These are phyloP conservation scores for Artemisia tridentata DNA, from an alignment of 129 eudicot genomes.

Conservation along the genomic window DNA sequence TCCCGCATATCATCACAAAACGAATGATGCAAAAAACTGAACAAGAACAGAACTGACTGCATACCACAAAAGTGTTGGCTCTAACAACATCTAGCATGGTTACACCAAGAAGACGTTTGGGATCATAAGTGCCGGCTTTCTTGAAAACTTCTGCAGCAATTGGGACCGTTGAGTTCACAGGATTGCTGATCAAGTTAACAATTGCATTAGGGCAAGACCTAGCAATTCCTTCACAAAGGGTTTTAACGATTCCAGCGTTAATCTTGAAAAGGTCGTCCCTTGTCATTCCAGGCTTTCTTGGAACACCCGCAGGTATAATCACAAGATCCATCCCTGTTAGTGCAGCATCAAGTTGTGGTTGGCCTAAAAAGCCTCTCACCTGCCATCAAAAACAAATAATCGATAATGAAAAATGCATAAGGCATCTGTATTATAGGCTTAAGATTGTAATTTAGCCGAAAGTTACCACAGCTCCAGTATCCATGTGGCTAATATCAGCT, in stretches of 20 bases:
- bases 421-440: background rate
- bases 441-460: background rate
- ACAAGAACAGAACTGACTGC: conserved; percentile 21
- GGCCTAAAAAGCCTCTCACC: conserved; percentile 89
- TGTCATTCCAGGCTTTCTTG: conserved; percentile 99
- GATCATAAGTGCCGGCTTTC: conserved; percentile 93
- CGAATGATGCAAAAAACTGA: background rate
- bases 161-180: conserved; percentile 97
- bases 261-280: conserved; percentile 95
- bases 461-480: conserved; percentile 90
- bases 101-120: conserved; percentile 81
- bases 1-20: background rate
- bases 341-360: conserved; percentile 74
- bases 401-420: too few relatives aligned
- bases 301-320: conserved; percentile 94
- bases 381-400: conserved; percentile 14
- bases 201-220: conserved; percentile 85
- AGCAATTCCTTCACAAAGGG: conserved; percentile 81
- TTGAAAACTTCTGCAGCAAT: conserved; percentile 98
- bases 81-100: conserved; percentile 98
- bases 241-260: conserved; percentile 93
- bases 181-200: conserved; percentile 91
- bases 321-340: conserved; percentile 89
- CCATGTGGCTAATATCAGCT: conserved; percentile 96
- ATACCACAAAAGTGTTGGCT: conserved; percentile 97